A percentile compares a stretch with the other conserved stretches of the same genome.
Evolutionary conservation across 2,329 filamentous ascomycete genomes (phyloP).

Genomic region (Macrophomina pseudophaseolina): DNA sequence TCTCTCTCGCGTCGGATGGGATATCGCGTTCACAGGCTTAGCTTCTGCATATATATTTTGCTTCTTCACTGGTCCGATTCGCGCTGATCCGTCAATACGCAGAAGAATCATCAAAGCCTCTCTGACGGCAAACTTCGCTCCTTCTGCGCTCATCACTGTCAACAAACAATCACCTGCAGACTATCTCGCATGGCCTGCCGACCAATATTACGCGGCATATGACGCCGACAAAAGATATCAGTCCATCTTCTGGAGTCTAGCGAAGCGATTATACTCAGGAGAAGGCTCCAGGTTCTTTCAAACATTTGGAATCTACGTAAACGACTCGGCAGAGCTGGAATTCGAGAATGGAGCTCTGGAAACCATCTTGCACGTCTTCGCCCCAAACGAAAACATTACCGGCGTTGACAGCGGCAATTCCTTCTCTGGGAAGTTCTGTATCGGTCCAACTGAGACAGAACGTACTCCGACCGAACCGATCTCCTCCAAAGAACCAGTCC

Average conservation of each 20-base stretch:
- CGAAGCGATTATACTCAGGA: constrained; percentile 37
- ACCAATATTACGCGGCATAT: constrained; percentile 39
- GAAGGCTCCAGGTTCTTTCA: constrained; percentile 25
- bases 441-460: constrained; percentile 30
- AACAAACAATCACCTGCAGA: constrained; percentile 42
- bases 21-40: constrained; percentile 44
- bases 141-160: constrained; percentile 45
- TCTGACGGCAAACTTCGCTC: constrained; percentile 37
- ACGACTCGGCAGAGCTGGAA: constrained; percentile 41
- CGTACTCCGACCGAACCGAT: constrained; percentile 30
- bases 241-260: constrained; percentile 43
- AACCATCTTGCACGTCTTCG: constrained; percentile 40
- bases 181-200: constrained; percentile 42
- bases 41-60: constrained; percentile 27
- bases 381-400: constrained; percentile 39
- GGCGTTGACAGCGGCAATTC: constrained; percentile 45
- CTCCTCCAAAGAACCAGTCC: constrained; percentile 30
- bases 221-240: constrained; percentile 51
- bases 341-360: constrained; percentile 45
- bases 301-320: constrained; percentile 35
- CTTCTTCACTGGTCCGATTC: no score
- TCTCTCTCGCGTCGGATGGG: constrained; percentile 45
- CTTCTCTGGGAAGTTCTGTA: constrained; percentile 49
- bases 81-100: background rate
- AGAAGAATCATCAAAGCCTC: constrained; percentile 38